phyloP scores from a whole-genome alignment of 495 filamentous ascomycete genomes.

The Pyronema domesticum region DNA sequence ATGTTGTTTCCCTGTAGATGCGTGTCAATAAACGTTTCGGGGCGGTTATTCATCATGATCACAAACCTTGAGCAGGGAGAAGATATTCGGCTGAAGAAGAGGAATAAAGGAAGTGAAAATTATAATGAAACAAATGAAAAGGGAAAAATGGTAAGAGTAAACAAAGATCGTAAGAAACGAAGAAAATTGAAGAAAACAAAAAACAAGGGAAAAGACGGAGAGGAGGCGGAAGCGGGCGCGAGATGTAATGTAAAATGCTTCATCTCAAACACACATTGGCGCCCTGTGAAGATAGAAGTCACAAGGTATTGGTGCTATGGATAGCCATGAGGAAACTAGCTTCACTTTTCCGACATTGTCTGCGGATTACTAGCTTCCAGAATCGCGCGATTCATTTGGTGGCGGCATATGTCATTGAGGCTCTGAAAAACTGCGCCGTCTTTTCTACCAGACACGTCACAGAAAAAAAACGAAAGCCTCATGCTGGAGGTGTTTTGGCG shows the following conservation, averaged over 20 bases:
- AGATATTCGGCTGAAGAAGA: conserved; percentile 2
- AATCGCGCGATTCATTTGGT: background rate
- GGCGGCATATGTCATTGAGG: background rate
- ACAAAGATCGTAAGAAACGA: background rate
- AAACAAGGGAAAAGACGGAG: conserved; percentile 1
- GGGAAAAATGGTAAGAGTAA: conserved; percentile 1
- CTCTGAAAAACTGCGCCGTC: background rate
- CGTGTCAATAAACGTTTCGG: background rate
- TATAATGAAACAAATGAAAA: background rate
- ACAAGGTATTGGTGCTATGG: background rate
- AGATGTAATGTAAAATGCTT: background rate
- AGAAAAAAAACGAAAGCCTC: background rate
- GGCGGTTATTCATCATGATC: background rate
- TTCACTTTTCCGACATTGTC: background rate
- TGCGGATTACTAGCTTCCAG: background rate
- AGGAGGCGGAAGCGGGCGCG: no score
- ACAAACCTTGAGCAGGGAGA: background rate
- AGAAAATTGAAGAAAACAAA: conserved; percentile 4
- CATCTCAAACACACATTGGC: background rate
- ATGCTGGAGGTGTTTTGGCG: background rate
- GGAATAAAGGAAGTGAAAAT: background rate
- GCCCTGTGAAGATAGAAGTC: background rate
- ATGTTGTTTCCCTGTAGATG: conserved; percentile 6
- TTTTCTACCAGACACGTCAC: background rate
- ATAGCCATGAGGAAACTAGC: background rate